These are phyloP conservation scores for Ilex aquifolium DNA, from an alignment of 257 asterid genomes.

Conservation along the genomic window DNA sequence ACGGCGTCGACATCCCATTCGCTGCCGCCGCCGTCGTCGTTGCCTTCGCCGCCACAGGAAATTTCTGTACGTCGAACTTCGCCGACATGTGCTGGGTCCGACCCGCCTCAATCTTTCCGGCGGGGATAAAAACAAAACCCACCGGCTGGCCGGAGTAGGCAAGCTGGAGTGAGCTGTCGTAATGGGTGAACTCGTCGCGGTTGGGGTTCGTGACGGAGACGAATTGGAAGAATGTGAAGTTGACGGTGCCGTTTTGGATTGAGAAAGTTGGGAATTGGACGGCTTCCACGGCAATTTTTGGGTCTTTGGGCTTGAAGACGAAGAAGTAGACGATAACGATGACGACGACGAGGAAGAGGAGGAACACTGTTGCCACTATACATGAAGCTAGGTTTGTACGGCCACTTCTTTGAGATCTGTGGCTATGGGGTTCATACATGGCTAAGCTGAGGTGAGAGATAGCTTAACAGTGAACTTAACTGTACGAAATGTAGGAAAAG, in stretches of 20 bases:
- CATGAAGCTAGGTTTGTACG: slow-evolving; percentile 80
- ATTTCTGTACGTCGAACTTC: slow-evolving; percentile 61
- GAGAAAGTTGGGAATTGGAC: slow-evolving; percentile 84
- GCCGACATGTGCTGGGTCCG: slow-evolving; percentile 85
- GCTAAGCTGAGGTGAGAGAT: slow-evolving; percentile 4
- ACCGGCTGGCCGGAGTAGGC: slow-evolving; percentile 79
- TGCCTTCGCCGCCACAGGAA: slow-evolving; percentile 49
- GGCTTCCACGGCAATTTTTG: slow-evolving; percentile 75
- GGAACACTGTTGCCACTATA: slow-evolving; percentile 65
- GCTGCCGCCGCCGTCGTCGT: slow-evolving; percentile 35
- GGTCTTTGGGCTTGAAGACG: slow-evolving; percentile 74
- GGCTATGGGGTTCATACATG: slow-evolving; percentile 46
- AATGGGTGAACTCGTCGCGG: slow-evolving; percentile 87
- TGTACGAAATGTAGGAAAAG: neutral
- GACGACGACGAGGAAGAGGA: slow-evolving; percentile 49
- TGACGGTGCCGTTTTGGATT: slow-evolving; percentile 65
- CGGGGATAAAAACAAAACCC: slow-evolving; percentile 79
- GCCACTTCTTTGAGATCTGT: slow-evolving; percentile 49
- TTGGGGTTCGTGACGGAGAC: slow-evolving; percentile 88
- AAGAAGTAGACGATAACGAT: slow-evolving; percentile 66
- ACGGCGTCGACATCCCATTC: slow-evolving; percentile 2
- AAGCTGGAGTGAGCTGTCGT: slow-evolving; percentile 93
- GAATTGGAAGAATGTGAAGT: slow-evolving; percentile 80
- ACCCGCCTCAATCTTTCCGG: slow-evolving; percentile 78
- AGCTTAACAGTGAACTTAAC: neutral